Evolutionary conservation across 768 basidiomycete species (phyloP).

Genomic region (Serendipita indica): DNA sequence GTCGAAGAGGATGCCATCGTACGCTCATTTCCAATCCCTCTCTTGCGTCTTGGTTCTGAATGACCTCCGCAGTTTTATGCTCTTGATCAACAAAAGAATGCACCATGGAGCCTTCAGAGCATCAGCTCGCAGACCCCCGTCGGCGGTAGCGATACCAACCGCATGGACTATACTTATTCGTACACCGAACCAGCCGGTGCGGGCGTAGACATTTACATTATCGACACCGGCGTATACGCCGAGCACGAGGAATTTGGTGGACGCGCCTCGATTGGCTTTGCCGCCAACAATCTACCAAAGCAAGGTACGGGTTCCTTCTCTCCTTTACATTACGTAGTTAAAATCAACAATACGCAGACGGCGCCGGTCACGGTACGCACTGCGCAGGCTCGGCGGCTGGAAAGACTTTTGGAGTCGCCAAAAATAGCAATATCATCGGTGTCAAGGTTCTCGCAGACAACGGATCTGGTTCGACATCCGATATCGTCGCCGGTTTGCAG

Average conservation of each 20-base stretch:
- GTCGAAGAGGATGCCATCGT: not conserved
- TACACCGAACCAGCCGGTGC: slow-evolving; percentile 23
- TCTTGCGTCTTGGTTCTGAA: not conserved
- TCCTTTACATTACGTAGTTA: not conserved
- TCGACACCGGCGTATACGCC: slow-evolving; percentile 18
- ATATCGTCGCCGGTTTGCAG: slow-evolving; percentile 24
- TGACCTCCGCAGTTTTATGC: not conserved
- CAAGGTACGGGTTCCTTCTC: slow-evolving; percentile 3
- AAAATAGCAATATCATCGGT: slow-evolving; percentile 25
- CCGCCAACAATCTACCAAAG: slow-evolving; percentile 9
- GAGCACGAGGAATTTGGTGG: slow-evolving; percentile 8
- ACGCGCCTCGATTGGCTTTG: slow-evolving; percentile 6
- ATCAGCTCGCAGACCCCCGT: not conserved
- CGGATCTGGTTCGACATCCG: not conserved
- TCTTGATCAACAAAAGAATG: not conserved
- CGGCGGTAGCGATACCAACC: not conserved
- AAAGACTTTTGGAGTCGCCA: slow-evolving; percentile 24
- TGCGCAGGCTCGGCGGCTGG: slow-evolving; percentile 20
- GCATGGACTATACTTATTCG: slow-evolving; percentile 21
- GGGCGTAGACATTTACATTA: slow-evolving; percentile 30
- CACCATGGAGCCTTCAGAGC: not conserved
- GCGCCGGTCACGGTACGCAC: slow-evolving; percentile 33
- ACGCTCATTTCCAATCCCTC: not conserved
- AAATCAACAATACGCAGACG: slow-evolving; percentile 21
- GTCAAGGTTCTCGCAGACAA: slow-evolving; percentile 26